Evolutionary conservation across 2,329 filamentous ascomycete species (phyloP).

Genomic region (Coleophoma eucalyptorum): DNA sequence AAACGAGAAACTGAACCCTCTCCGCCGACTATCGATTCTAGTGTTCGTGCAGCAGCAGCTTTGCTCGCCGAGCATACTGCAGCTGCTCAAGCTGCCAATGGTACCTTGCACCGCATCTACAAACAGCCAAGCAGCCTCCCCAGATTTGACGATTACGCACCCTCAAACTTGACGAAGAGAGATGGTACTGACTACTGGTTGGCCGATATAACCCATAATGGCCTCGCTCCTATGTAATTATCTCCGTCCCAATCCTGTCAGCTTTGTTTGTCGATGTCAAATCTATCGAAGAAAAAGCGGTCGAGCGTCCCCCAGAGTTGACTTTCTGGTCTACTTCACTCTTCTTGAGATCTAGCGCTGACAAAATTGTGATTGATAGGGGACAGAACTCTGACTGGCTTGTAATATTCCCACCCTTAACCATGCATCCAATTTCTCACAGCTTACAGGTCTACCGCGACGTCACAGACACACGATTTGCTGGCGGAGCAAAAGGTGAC

Average conservation of each 20-base stretch:
- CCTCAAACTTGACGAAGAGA: background rate
- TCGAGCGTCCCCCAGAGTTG: too few relatives aligned
- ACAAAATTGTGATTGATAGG: too few relatives aligned
- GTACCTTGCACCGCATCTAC: background rate
- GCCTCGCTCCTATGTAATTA: background rate
- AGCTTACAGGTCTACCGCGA: constrained; percentile 42
- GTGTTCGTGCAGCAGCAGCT: background rate
- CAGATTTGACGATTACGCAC: background rate
- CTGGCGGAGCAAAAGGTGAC: constrained; percentile 56
- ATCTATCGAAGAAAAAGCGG: too few relatives aligned
- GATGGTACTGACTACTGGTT: background rate
- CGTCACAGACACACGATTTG: constrained; percentile 55
- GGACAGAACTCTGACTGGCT: background rate
- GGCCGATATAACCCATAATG: background rate
- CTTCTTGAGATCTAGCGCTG: too few relatives aligned
- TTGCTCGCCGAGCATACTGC: background rate
- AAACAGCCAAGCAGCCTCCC: background rate
- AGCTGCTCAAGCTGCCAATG: background rate
- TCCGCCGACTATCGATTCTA: background rate
- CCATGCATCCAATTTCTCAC: background rate
- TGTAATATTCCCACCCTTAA: background rate
- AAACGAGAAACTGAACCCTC: background rate
- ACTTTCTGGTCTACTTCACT: too few relatives aligned
- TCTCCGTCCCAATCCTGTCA: too few relatives aligned
- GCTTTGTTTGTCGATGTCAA: too few relatives aligned